Conservation (phyloP, 306 rosid genomes). For the Acacia crassicarpa region DNA sequence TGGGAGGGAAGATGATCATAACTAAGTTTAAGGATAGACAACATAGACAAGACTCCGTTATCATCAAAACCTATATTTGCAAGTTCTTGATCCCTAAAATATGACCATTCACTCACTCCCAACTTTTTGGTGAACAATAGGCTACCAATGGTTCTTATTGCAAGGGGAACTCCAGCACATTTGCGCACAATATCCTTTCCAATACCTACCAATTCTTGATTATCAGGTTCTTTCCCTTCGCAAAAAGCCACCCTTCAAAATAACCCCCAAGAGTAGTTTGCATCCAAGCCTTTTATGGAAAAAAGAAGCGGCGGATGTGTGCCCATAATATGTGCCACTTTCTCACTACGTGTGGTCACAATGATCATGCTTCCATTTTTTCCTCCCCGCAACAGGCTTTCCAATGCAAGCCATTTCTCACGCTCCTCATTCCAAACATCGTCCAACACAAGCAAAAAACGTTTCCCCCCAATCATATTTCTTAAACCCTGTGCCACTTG, state of each 20-base stretch:
- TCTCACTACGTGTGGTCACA: not conserved
- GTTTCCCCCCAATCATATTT: not conserved
- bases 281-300: rapidly evolving
- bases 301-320: not conserved
- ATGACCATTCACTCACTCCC: no score
- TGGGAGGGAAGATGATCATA: no score
- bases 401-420: not conserved
- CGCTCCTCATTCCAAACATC: not conserved
- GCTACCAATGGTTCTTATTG: conserved; percentile 33
- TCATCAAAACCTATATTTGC: no score
- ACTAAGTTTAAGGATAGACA: no score
- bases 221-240: not conserved
- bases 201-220: not conserved
- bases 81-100: no score
- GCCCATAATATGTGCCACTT: not conserved
- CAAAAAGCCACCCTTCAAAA: not conserved
- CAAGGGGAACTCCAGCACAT: conserved; percentile 27
- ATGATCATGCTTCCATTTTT: conserved; percentile 17
- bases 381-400: not conserved
- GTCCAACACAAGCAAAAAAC: conserved; percentile 26
- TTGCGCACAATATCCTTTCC: conserved; percentile 12
- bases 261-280: not conserved
- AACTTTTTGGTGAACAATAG: conserved; percentile 12
- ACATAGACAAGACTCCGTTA: no score
- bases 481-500: no score